Base-by-base conservation (phyloP, 2,329 filamentous ascomycete species). In the Claviceps monticola region DNA sequence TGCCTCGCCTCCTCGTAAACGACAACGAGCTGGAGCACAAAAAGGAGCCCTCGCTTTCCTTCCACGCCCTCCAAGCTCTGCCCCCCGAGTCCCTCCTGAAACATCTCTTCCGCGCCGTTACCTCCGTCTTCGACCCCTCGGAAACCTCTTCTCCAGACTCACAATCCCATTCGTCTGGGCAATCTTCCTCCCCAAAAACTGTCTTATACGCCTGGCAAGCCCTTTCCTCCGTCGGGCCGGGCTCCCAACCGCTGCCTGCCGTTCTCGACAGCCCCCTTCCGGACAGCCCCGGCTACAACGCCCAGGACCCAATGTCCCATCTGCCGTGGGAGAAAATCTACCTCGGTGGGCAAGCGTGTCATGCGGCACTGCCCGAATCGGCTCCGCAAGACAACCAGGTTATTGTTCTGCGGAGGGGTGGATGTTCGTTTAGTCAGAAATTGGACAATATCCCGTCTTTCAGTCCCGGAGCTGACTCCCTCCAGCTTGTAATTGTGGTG, bases 401-500 rank as follows among this genome's bases (percentile, higher is more conserved):
- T 54, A 82, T 98, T 54, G 78, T 95, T 48, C 74, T 97, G 59
- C 82, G 79, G 29, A 82, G 93, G 5, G 91, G 93, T 41, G 82
- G 80, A 1, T 98, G 93, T 69, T 84, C 78, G 23, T 97, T 97
- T 66, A 83, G 79, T 38, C 71, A 84, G 29, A 98, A 98, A 66
- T 70, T 97, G 1, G 74, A 77, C 49, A 90, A 88, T 57, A 89
- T 97, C n/a, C 89, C 91, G 0, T 78, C 80, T 9, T 91, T 83
- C 63, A 74, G 81, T 1, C 82, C 86, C 0, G 72, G 74, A 0
- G 64, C 72, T 0, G 64, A 67, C 3, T 74, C 82, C 1, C 71
- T 97, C 17, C 86, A 95, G 64, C 76, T 97, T 3, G 88, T 97
- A 29, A 71, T 97, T 44, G 70, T 96, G 0, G 79, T 96, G 4